phyloP scores from a whole-genome alignment of 179 eudicot species.

The Nepenthes alata region DNA sequence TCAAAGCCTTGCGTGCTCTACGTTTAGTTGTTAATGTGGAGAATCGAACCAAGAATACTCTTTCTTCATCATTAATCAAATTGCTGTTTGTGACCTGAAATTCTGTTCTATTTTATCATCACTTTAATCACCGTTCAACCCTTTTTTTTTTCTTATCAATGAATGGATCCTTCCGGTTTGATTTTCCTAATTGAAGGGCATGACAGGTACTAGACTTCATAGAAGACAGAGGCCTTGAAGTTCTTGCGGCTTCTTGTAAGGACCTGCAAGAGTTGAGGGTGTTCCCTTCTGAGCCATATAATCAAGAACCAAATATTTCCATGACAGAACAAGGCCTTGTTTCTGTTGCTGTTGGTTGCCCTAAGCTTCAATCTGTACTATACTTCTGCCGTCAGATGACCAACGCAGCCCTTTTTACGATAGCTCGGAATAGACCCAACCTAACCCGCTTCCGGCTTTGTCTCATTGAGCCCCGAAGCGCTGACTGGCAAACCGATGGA shows the following conservation, averaged over 20 bases:
- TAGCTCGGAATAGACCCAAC: conserved; percentile 70
- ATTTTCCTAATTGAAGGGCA: background rate
- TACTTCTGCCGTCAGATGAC: conserved; percentile 94
- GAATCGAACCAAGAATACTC: too few species aligned
- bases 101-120: too few species aligned
- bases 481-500: conserved; percentile 68
- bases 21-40: too few species aligned
- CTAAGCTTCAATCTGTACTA: conserved; percentile 74
- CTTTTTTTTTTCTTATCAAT: background rate
- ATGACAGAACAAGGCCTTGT: conserved; percentile 85
- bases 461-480: conserved; percentile 68
- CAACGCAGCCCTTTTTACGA: conserved; percentile 58
- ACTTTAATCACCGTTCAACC: too few species aligned
- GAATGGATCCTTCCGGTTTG: background rate
- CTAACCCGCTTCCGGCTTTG: conserved; percentile 76
- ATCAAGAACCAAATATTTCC: conserved; percentile 55
- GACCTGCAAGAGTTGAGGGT: conserved; percentile 79
- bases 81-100: too few species aligned
- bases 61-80: too few species aligned
- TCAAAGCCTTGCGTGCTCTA: background rate
- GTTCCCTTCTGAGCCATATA: conserved; percentile 86
- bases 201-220: conserved; percentile 79
- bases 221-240: conserved; percentile 77
- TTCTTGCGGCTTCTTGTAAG: conserved; percentile 67
- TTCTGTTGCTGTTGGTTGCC: conserved; percentile 77